Conservation (phyloP, 1,284 basidiomycete species). For the Schizopora paradoxa region DNA sequence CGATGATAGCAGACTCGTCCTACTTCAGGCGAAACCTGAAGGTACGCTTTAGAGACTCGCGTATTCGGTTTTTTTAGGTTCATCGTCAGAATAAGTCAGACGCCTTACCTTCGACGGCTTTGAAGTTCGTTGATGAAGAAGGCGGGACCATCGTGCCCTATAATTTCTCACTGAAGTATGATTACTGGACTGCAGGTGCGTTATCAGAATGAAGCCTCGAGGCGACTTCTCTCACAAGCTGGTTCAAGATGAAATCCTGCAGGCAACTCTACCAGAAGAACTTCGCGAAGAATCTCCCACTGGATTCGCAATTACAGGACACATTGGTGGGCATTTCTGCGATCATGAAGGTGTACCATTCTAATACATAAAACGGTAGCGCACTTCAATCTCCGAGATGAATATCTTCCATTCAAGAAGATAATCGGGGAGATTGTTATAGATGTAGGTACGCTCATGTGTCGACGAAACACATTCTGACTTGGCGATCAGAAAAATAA, state of each 20-base stretch:
- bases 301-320: constrained; percentile 86
- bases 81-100: constrained; percentile 46
- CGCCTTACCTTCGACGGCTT: constrained; percentile 52
- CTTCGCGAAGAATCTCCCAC: constrained; percentile 76
- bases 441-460: constrained; percentile 56
- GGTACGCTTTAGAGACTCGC: constrained; percentile 37
- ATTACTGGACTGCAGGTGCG: constrained; percentile 81
- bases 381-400: constrained; percentile 87
- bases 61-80: constrained; percentile 9
- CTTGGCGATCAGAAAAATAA: constrained; percentile 67
- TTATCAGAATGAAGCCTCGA: neutral
- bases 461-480: neutral
- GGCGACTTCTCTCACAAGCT: neutral
- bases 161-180: constrained; percentile 65
- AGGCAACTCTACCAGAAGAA: constrained; percentile 71
- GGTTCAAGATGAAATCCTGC: constrained; percentile 72
- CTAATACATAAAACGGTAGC: constrained; percentile 32
- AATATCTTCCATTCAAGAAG: constrained; percentile 89
- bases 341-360: neutral
- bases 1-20: constrained; percentile 47
- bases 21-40: constrained; percentile 55
- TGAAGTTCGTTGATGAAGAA: constrained; percentile 49
- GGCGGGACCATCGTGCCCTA: constrained; percentile 53
- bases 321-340: constrained; percentile 61
- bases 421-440: constrained; percentile 89